phyloP scores from a whole-genome alignment of 2,329 filamentous ascomycete genomes.

The Huntiella decipiens region DNA sequence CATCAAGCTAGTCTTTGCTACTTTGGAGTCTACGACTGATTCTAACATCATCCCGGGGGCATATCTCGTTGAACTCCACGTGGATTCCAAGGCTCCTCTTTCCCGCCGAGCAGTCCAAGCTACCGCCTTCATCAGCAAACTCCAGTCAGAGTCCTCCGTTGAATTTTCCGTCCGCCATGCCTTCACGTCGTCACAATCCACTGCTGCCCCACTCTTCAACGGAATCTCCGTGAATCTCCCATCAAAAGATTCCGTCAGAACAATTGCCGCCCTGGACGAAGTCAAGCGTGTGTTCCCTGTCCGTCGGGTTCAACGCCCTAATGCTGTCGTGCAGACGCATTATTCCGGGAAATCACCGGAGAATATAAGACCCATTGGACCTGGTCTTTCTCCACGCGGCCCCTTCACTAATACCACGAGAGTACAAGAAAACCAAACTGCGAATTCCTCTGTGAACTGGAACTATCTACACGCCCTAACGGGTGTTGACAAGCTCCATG shows the following conservation, averaged over 20 bases:
- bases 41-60: background rate
- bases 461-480: slow-evolving; percentile 19
- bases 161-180: slow-evolving; percentile 2
- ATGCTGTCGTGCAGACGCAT: background rate
- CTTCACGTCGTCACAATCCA: background rate
- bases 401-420: background rate
- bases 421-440: background rate
- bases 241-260: background rate
- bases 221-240: slow-evolving; percentile 2
- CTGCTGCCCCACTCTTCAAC: background rate
- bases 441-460: background rate
- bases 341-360: background rate
- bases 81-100: background rate
- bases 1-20: too few relatives aligned
- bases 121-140: background rate
- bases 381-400: background rate
- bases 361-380: background rate
- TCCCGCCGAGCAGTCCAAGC: background rate
- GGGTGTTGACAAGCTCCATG: slow-evolving; percentile 22
- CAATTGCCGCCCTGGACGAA: background rate
- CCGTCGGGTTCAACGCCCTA: background rate
- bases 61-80: slow-evolving; percentile 5
- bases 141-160: background rate
- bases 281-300: slow-evolving; percentile 7
- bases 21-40: too few relatives aligned